A percentile compares a stretch with the other conserved stretches of the same genome.
phyloP scores from a whole-genome alignment of 495 filamentous ascomycete genomes.

The Lentithecium fluviatile region DNA sequence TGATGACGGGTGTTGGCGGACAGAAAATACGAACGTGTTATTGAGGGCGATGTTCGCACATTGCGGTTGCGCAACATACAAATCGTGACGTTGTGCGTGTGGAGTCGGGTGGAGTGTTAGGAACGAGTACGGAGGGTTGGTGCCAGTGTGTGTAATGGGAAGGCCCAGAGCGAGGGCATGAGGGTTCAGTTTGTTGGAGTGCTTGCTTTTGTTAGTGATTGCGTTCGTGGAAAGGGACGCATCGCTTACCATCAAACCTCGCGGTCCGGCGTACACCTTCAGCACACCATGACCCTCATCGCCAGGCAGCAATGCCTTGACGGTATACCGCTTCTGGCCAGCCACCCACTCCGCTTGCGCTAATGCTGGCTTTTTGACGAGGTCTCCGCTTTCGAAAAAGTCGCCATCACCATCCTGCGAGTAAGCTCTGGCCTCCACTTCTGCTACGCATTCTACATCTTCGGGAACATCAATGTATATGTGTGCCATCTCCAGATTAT shows the following conservation, averaged over 20 bases:
- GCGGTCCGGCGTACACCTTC: conserved; percentile 90
- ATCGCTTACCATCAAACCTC: conserved; percentile 70
- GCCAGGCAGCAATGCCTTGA: conserved; percentile 87
- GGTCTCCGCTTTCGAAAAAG: conserved; percentile 87
- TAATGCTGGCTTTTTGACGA: conserved; percentile 78
- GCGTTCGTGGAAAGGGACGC: neutral
- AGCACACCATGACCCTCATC: conserved; percentile 87
- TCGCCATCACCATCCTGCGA: conserved; percentile 84
- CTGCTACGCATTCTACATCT: conserved; percentile 91
- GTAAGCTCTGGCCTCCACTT: conserved; percentile 77
- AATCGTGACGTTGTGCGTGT: conserved; percentile 91
- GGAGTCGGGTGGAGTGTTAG: conserved; percentile 91
- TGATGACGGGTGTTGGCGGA: conserved; percentile 86
- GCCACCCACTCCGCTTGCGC: conserved; percentile 88
- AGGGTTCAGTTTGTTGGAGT: conserved; percentile 89
- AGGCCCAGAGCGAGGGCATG: conserved; percentile 89
- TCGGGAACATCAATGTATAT: conserved; percentile 80
- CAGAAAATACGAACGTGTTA: conserved; percentile 96
- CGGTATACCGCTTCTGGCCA: conserved; percentile 82
- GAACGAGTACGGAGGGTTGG: conserved; percentile 92
- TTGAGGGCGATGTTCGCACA: conserved; percentile 82
- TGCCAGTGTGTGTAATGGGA: conserved; percentile 83
- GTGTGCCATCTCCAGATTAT: conserved; percentile 89
- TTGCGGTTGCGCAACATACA: conserved; percentile 95
- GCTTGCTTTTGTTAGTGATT: conserved; percentile 41